Base-by-base conservation (phyloP, 2,329 filamentous ascomycete genomes). In the Trichophyton benhamiae region DNA sequence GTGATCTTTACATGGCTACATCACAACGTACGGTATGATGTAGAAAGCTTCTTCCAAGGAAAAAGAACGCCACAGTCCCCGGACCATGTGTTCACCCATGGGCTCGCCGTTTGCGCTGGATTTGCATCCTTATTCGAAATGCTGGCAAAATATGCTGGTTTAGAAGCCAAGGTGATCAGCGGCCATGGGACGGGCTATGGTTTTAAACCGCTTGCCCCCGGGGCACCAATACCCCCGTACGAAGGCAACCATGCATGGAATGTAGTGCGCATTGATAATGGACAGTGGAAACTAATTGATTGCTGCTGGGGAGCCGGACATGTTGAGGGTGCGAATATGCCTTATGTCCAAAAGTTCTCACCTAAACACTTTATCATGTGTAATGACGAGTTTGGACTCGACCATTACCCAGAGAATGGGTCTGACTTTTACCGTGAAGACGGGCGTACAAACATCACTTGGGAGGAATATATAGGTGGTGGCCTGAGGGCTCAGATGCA, bases 1-100 rank as follows among this genome's bases (percentile, higher is more conserved):
- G 90, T 85, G 1, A 89, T 99, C 63, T 97, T 97, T 71, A 89
- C 88, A 0, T 99, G 94, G 94, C 84, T 91, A 46, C 92, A 97
- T 74, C 86, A 97, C 74, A 97, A 97, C 68, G 86, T 99, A 62
- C 81, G 80, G 55, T 99, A 97, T 72, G 89, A 97, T 71, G 84
- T 85, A 0, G 80, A 83, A 27, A 82, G 86, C 25, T 95, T 96
- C 76, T 95, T 95, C 70, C 83, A 80, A 61, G 83, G 85, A 41
- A 84, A 78, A 55, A 77, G 95, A 36, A 80, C 84, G 64, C 78
- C 82, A 6, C 85, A 84, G 48, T 87, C 84, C 0, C 87, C 90
- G 0, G 82, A 85, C 38, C 83, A 86, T 36, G 92, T 88, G 0
- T 83, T 97, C 9, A 80, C 84, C 33, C 82, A 82, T 15, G 94